phyloP scores from a whole-genome alignment of 1,139 yeast species.

The Suhomyces anneliseae region DNA sequence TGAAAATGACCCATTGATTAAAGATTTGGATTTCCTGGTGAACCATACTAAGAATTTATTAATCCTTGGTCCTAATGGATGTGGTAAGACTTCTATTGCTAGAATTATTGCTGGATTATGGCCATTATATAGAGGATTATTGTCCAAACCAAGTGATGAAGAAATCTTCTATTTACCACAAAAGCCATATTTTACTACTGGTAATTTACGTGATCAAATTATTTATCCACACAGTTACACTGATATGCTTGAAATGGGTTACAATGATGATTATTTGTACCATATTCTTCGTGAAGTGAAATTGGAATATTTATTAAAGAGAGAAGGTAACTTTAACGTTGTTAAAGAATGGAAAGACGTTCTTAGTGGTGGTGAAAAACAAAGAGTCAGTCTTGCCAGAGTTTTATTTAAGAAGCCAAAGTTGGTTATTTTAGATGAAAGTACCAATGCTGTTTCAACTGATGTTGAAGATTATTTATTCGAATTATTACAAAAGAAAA shows the following conservation, averaged over 20 bases:
- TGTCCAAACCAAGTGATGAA: conserved; percentile 74
- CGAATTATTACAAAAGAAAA: conserved; percentile 67
- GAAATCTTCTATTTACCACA: conserved; percentile 81
- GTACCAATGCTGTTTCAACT: conserved; percentile 88
- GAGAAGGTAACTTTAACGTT: conserved; percentile 63
- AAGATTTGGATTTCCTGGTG: conserved; percentile 61
- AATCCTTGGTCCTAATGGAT: conserved; percentile 84
- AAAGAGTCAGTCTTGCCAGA: conserved; percentile 87
- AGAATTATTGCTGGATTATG: conserved; percentile 85
- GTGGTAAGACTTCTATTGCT: conserved; percentile 87
- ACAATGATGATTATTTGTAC: conserved; percentile 67
- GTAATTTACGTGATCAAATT: conserved; percentile 83
- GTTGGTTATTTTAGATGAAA: conserved; percentile 86
- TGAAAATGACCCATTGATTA: conserved; percentile 54
- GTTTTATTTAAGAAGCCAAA: conserved; percentile 78
- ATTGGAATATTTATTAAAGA: conserved; percentile 69
- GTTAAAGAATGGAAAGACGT: conserved; percentile 86
- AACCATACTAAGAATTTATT: conserved; percentile 70
- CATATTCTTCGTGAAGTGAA: conserved; percentile 74
- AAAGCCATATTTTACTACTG: conserved; percentile 73
- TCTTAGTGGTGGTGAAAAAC: conserved; percentile 93
- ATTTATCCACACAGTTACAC: conserved; percentile 80
- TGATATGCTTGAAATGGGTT: conserved; percentile 75
- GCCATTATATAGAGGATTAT: conserved; percentile 84
- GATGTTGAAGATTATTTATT: conserved; percentile 90